A percentile compares a stretch with the other conserved stretches of the same genome.
phyloP scores from a whole-genome alignment of 2,329 filamentous ascomycete species.

The Penicillium decumbens region DNA sequence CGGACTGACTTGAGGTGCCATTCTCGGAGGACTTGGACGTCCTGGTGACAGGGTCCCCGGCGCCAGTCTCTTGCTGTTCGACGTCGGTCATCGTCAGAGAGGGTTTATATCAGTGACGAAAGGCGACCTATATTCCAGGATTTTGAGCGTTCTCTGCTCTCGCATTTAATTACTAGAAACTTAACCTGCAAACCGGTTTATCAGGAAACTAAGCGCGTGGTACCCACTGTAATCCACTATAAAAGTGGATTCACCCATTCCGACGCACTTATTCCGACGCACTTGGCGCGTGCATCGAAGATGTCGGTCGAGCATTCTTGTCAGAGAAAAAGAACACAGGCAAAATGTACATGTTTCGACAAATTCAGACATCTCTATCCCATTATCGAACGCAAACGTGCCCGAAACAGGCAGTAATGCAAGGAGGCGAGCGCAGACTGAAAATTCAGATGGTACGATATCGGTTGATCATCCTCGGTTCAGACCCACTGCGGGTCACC shows the following conservation, averaged over 20 bases:
- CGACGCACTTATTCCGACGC: neutral
- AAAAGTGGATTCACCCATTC: neutral
- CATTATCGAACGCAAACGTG: neutral
- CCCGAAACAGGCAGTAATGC: neutral
- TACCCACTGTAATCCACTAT: neutral
- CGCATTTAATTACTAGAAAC: neutral
- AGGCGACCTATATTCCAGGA: neutral
- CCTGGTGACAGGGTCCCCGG: neutral
- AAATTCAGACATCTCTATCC: neutral
- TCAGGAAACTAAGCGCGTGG: neutral
- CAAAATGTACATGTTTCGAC: neutral
- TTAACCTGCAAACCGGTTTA: slow-evolving; percentile 5
- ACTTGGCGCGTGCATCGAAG: neutral
- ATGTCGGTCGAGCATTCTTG: neutral
- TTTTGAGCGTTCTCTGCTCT: neutral
- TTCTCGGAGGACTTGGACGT: neutral
- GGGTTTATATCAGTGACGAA: neutral
- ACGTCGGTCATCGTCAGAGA: neutral
- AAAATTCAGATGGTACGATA: neutral
- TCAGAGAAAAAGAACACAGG: neutral
- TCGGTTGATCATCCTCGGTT: neutral
- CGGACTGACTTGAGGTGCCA: neutral
- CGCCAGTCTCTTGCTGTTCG: neutral
- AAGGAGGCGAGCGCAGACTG: neutral
- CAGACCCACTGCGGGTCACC: neutral